Conservation (phyloP, 495 filamentous ascomycete genomes). For the Pseudotulostoma volvatum region DNA sequence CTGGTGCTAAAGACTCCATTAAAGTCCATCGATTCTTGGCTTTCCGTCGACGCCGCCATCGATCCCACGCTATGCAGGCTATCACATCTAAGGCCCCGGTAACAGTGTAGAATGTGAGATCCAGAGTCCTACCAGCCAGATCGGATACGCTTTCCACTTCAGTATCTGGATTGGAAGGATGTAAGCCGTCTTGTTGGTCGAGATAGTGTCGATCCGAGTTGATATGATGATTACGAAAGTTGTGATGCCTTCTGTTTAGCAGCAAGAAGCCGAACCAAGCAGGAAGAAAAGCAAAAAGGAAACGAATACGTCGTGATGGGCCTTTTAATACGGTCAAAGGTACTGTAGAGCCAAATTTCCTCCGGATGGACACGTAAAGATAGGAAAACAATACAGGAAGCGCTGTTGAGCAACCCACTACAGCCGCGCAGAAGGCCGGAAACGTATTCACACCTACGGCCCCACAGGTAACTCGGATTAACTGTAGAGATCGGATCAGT, state of each 20-base stretch:
- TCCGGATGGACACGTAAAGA: slow-evolving; percentile 14
- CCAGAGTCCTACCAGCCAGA: slow-evolving; percentile 63
- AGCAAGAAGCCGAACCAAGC: slow-evolving; percentile 32
- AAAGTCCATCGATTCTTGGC: slow-evolving; percentile 30
- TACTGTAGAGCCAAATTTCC: slow-evolving; percentile 7
- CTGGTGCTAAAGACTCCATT: slow-evolving; percentile 34
- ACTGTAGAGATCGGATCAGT: slow-evolving; percentile 10
- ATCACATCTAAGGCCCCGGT: slow-evolving; percentile 61
- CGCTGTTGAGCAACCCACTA: slow-evolving; percentile 63
- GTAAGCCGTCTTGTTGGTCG: no score
- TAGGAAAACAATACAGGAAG: slow-evolving; percentile 32
- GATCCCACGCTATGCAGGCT: slow-evolving; percentile 48
- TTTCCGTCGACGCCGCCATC: slow-evolving; percentile 17
- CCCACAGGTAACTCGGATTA: slow-evolving; percentile 20
- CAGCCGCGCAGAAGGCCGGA: slow-evolving; percentile 62
- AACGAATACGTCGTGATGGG: slow-evolving; percentile 19
- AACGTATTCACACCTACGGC: slow-evolving; percentile 39
- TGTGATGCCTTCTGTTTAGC: slow-evolving; percentile 24
- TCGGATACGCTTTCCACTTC: no score
- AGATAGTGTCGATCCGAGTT: slow-evolving; percentile 9
- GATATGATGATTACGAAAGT: background rate
- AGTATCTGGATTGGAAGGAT: no score
- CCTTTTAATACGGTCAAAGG: slow-evolving; percentile 7
- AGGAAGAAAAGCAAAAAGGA: slow-evolving; percentile 27
- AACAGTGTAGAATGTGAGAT: slow-evolving; percentile 69